Evolutionary conservation across 345 rosid genomes (phyloP), one percentile per base, ranked within the genome.

Genomic region (Ricinus communis): DNA sequence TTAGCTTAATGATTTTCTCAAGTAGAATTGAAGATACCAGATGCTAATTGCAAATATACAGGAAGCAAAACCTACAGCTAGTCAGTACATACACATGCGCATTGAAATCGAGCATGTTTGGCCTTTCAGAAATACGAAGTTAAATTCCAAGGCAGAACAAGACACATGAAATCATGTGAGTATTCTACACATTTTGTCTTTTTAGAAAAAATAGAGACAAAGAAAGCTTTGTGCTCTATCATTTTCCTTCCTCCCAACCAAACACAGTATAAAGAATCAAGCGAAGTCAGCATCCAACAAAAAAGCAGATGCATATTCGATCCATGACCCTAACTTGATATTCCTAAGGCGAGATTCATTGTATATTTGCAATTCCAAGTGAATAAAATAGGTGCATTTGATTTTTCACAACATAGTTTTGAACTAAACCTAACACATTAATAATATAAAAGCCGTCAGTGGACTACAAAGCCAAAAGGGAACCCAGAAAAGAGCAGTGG

Each of bases 1-100:
- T 80, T 79, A 81, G 82, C 65, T 52, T 5, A 22, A 22, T 61
- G 21, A n/a, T 28, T 28, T 67, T 73, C 71, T 16, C 8, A 46
- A 43, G 22, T 19, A 51, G 5, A 71, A 71, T 50, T 46, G 16
- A 62, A 65, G 19, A 65, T 43, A 77, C 45, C n/a, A 47, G 24
- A 45, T 60, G 15, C n/a, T 62, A 41, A 8, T 69, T 40, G 24
- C 46, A 12, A 15, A 13, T 5, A 38, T 60, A 71, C 16, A 4
- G 52, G 11, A 65, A 16, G 28, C 50, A 41, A 38, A 72, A 54
- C 28, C 56, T 27, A 21, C 5, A 22, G 14, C 15, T 22, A 21
- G 1, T 51, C 36, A 41, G 9, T 21, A 46, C 11, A 38, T n/a
- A 31, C 11, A 51, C 2, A 66, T 30, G 47, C 30, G n/a, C 70